phyloP scores from a whole-genome alignment of 495 filamentous ascomycete species.

The Lasiosphaeria ovina region DNA sequence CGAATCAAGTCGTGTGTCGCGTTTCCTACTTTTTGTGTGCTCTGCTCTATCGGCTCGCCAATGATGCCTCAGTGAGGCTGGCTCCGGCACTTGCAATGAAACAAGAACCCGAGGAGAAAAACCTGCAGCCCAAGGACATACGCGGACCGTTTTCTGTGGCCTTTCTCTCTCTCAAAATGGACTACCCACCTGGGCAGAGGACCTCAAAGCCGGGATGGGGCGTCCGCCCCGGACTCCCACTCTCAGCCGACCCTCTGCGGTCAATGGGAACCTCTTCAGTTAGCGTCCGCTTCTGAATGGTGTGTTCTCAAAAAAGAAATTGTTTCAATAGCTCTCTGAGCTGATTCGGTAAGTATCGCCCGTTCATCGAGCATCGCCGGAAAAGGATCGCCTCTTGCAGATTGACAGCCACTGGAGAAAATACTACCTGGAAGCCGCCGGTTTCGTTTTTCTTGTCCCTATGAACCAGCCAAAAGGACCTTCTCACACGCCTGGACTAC shows the following conservation, averaged over 20 bases:
- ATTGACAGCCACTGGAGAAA: slow-evolving; percentile 6
- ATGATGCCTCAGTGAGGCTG: slow-evolving; percentile 28
- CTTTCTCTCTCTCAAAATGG: not conserved
- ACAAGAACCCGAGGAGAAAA: slow-evolving; percentile 12
- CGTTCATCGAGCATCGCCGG: slow-evolving; percentile 11
- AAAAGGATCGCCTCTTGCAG: slow-evolving; percentile 8
- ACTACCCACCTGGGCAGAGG: too few species aligned
- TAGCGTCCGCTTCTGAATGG: slow-evolving; percentile 3
- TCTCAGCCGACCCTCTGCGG: too few species aligned
- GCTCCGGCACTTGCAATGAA: slow-evolving; percentile 4
- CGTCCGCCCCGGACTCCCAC: slow-evolving; percentile 2
- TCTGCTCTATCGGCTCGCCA: not conserved
- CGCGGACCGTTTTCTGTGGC: not conserved
- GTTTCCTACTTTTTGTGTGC: slow-evolving; percentile 15
- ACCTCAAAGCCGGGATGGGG: too few species aligned
- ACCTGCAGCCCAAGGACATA: not conserved
- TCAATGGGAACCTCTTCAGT: too few species aligned
- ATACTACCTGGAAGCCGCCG: not conserved
- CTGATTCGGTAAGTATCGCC: slow-evolving; percentile 20
- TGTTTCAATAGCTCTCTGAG: slow-evolving; percentile 13
- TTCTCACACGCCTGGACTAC: slow-evolving; percentile 4
- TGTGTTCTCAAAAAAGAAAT: slow-evolving; percentile 10
- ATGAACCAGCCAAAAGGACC: not conserved
- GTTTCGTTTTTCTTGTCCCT: slow-evolving; percentile 7
- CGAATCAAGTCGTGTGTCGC: slow-evolving; percentile 23